Base-by-base conservation (phyloP, 345 rosid genomes). In the Hibiscus mutabilis region DNA sequence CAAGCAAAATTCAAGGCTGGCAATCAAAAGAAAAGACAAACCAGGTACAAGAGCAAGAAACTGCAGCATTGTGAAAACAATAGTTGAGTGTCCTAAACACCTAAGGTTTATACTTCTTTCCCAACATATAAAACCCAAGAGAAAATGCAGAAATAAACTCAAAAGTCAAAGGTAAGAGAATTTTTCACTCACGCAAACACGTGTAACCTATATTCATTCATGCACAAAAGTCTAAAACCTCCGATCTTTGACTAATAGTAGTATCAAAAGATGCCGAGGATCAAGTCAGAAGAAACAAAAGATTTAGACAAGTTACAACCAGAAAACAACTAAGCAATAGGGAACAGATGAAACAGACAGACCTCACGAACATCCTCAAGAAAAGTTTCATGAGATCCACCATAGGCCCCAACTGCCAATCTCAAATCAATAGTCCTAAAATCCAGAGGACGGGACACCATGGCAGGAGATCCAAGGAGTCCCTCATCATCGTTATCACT, bases 311-410 rank as follows among this genome's bases (percentile, higher is more conserved):
- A 59, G 66, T 35, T 58, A 51, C 33, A 69, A 70, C 44, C 57
- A 70, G 66, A 14, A 29, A 72, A 22, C 24, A 56, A 53, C 21
- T 44, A 31, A 16, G 66, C 37, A 13, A 27, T 13, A 4, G 52
- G 6, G 31, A 56, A 58, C 74, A 65, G 24, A 69, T n/a, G 52
- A 47, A 24, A 70, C 18, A 12, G 21, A 37, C 88, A 79, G 76
- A 94, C 98, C 97, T 94, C 97, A 70, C 75, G 90, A 80, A 94
- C 88, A 87, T 94, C 98, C 82, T 94, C 96, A 49, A 90, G 87
- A 85, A 90, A 94, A 18, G 97, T 87, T 81, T 90, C 96, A 76
- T 81, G 86, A 53, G 93, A 95, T 78, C 97, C 86, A 53, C 86
- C 85, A 76, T 95, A 95, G 7, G 92, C 96, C 72, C 97, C 97